Evolutionary conservation across 176 grass and related monocot species (phyloP).

Genomic region (Hyparrhenia diplandra): DNA sequence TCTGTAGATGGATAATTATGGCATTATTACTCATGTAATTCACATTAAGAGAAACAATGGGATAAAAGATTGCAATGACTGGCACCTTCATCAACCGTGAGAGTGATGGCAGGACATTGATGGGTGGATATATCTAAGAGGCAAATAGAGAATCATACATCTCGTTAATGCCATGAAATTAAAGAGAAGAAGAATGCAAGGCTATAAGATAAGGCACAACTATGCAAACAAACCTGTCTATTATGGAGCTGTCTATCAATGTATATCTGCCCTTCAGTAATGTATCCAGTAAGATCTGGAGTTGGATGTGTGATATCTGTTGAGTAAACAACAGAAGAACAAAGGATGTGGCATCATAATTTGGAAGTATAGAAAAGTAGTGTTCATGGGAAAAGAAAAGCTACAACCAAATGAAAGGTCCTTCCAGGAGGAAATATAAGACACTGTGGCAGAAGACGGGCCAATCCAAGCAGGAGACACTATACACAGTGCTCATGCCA

Average conservation of each 20-base stretch:
- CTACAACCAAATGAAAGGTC: background rate
- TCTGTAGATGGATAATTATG: constrained; percentile 40
- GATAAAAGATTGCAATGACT: background rate
- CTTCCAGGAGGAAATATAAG: background rate
- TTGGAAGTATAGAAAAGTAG: constrained; percentile 3
- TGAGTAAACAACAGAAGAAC: background rate
- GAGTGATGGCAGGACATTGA: constrained; percentile 90
- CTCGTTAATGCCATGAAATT: background rate
- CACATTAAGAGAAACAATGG: constrained; percentile 4
- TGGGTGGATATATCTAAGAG: constrained; percentile 83
- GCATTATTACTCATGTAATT: background rate
- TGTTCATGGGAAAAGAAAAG: background rate
- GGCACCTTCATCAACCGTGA: constrained; percentile 85
- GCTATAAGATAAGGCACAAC: background rate
- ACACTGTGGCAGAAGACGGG: background rate
- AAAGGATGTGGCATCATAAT: background rate
- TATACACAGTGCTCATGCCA: background rate
- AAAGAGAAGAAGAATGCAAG: background rate
- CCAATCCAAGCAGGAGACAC: background rate
- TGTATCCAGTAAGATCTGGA: constrained; percentile 91
- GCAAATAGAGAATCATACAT: constrained; percentile 5
- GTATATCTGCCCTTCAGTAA: constrained; percentile 95
- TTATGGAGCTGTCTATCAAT: constrained; percentile 91
- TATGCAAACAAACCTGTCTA: constrained; percentile 56
- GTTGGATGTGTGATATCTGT: constrained; percentile 97